phyloP scores from a whole-genome alignment of 2,329 filamentous ascomycete genomes.

The Fusarium sacchari region DNA sequence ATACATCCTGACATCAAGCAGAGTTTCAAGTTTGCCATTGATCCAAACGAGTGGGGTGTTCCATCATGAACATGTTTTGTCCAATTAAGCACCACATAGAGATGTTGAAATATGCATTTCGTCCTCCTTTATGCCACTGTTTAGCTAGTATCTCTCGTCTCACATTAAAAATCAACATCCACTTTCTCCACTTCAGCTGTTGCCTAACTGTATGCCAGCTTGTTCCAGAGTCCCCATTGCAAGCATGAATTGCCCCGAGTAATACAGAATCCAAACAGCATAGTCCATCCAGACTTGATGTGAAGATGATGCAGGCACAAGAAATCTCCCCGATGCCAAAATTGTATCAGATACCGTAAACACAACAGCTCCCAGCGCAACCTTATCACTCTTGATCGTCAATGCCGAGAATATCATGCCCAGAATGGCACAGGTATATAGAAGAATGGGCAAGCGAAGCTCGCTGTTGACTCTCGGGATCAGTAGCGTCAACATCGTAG shows the following conservation, averaged over 20 bases:
- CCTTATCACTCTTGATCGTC: neutral
- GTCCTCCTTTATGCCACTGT: rapidly evolving
- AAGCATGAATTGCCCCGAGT: neutral
- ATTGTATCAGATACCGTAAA: neutral
- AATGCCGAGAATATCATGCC: neutral
- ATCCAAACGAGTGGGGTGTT: neutral
- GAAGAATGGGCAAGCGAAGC: neutral
- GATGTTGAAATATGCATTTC: neutral
- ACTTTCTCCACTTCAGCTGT: neutral
- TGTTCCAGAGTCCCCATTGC: neutral
- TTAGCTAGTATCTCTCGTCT: rapidly evolving
- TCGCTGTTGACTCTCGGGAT: neutral
- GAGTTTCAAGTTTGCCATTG: conserved; percentile 7
- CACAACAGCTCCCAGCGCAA: neutral
- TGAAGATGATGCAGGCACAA: neutral
- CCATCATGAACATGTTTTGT: neutral
- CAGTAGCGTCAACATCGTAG: neutral
- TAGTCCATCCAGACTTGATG: neutral
- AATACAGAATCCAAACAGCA: neutral
- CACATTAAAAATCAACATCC: neutral
- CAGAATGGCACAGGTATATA: neutral
- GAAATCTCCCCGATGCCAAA: neutral
- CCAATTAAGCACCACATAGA: neutral
- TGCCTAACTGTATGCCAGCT: neutral
- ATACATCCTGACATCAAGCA: rapidly evolving